Conservation (phyloP, 169 alveolate species). For the Plasmodium relictum region DNA sequence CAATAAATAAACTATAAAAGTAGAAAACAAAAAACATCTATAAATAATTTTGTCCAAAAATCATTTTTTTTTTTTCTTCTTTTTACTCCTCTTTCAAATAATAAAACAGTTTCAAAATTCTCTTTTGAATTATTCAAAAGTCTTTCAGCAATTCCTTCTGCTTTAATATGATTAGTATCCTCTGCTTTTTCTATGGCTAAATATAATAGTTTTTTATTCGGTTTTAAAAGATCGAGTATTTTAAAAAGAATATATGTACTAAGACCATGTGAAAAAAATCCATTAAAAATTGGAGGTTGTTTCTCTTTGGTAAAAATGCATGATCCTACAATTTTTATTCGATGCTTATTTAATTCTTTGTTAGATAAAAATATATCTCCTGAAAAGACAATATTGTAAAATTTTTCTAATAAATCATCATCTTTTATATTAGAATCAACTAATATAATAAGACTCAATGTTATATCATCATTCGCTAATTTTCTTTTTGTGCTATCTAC, state of each 20-base stretch:
- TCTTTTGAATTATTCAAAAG: constrained; percentile 17
- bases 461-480: constrained; percentile 25
- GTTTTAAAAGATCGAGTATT: constrained; percentile 15
- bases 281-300: constrained; percentile 53
- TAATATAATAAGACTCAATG: constrained; percentile 57
- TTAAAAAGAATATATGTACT: constrained; percentile 58
- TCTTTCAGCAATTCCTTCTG: constrained; percentile 54
- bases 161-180: constrained; percentile 33
- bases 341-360: constrained; percentile 21
- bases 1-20: neutral
- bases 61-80: too few species aligned
- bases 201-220: constrained; percentile 36
- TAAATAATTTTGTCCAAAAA: neutral
- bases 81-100: constrained; percentile 66
- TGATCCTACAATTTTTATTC: constrained; percentile 61
- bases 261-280: constrained; percentile 66
- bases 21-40: neutral
- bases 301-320: constrained; percentile 36
- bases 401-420: constrained; percentile 9
- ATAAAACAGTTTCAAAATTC: constrained; percentile 20
- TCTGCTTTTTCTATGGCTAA: constrained; percentile 46
- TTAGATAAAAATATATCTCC: constrained; percentile 11
- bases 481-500: constrained; percentile 5
- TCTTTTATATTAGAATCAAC: neutral
- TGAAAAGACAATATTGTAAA: constrained; percentile 23